phyloP scores from a whole-genome alignment of 345 rosid species.

The Arabidopsis suecica region DNA sequence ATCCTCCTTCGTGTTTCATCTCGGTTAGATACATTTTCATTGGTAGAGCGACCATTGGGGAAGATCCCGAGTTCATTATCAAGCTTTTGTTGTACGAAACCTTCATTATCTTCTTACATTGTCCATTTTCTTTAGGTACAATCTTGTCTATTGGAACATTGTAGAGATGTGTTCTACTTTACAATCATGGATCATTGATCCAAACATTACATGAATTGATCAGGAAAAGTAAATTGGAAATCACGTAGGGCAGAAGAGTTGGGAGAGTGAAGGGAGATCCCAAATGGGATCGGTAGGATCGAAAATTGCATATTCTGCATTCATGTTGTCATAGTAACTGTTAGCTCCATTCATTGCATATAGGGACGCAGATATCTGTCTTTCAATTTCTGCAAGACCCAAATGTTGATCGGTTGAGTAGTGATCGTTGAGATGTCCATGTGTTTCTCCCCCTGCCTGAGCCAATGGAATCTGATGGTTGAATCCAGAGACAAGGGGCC shows the following conservation, averaged over 20 bases:
- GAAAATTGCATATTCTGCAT: slow-evolving; percentile 42
- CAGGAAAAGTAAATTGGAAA: not conserved
- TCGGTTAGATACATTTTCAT: slow-evolving; percentile 24
- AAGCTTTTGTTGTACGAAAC: slow-evolving; percentile 34
- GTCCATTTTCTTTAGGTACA: slow-evolving; percentile 41
- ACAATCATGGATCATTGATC: slow-evolving; percentile 30
- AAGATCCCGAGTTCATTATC: slow-evolving; percentile 35
- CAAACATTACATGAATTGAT: slow-evolving; percentile 24
- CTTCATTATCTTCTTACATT: slow-evolving; percentile 37
- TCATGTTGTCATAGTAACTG: slow-evolving; percentile 49
- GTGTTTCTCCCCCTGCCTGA: slow-evolving; percentile 44
- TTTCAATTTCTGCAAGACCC: slow-evolving; percentile 55
- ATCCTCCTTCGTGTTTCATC: slow-evolving; percentile 1
- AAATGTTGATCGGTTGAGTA: slow-evolving; percentile 35
- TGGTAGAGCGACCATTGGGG: slow-evolving; percentile 34
- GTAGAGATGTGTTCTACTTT: slow-evolving; percentile 47
- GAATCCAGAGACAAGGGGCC: slow-evolving; percentile 51
- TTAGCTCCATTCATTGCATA: slow-evolving; percentile 67
- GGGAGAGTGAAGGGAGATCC: slow-evolving; percentile 69
- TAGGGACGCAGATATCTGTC: slow-evolving; percentile 73
- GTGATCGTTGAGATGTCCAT: slow-evolving; percentile 28
- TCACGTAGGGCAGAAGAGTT: slow-evolving; percentile 53
- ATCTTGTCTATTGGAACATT: slow-evolving; percentile 31
- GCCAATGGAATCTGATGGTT: slow-evolving; percentile 49
- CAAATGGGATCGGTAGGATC: slow-evolving; percentile 59